phyloP scores from a whole-genome alignment of 352 stramenopile genomes.

The Globisporangium heterothallicum region DNA sequence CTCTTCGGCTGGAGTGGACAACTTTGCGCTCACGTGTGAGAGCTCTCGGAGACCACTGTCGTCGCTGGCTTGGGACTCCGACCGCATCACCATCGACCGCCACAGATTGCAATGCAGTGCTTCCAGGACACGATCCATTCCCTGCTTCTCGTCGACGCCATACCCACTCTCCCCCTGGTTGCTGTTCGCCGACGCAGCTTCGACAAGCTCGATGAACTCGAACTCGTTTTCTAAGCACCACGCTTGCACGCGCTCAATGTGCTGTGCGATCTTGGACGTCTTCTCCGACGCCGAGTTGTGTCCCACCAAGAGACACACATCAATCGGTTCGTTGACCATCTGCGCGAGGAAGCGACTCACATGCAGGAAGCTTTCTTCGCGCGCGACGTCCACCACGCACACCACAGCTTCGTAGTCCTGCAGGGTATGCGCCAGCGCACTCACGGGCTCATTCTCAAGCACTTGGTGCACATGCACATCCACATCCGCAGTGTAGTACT shows the following conservation, averaged over 20 bases:
- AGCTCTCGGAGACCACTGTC: constrained; percentile 8
- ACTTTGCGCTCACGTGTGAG: constrained; percentile 11
- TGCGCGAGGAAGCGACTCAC: constrained; percentile 33
- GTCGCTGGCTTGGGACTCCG: neutral
- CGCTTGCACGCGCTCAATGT: constrained; percentile 27
- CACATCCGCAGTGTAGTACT: constrained; percentile 64
- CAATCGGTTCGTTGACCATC: constrained; percentile 47
- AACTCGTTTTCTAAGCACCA: constrained; percentile 64
- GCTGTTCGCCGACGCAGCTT: neutral
- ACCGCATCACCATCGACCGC: constrained; percentile 57
- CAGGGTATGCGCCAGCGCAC: constrained; percentile 28
- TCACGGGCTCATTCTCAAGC: constrained; percentile 28
- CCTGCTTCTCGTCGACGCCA: constrained; percentile 30
- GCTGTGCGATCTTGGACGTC: constrained; percentile 10
- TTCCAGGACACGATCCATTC: constrained; percentile 67
- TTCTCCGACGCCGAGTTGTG: constrained; percentile 16
- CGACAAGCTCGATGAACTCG: constrained; percentile 45
- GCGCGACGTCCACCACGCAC: constrained; percentile 38
- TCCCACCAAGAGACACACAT: constrained; percentile 54
- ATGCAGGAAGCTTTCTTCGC: constrained; percentile 38
- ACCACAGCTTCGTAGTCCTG: constrained; percentile 60
- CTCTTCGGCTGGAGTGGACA: constrained; percentile 3
- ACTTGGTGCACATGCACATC: constrained; percentile 49
- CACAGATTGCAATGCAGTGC: constrained; percentile 78
- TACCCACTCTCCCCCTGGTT: constrained; percentile 12